Conservation (phyloP, 768 basidiomycete genomes). For the Austroboletus eburneus region DNA sequence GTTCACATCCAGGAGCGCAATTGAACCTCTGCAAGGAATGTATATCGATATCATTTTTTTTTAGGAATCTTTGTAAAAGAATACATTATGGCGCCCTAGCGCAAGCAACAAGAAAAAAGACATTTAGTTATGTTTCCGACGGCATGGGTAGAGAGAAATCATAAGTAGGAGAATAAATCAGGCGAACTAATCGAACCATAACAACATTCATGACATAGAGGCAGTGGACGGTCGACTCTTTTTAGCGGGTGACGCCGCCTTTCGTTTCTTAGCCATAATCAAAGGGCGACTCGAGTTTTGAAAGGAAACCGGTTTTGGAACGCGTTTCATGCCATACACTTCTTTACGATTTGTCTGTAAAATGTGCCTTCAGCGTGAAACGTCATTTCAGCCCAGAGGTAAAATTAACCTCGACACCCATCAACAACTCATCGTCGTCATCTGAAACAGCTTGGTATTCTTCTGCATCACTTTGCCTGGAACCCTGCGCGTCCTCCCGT, state of each 20-base stretch:
- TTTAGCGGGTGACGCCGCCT: constrained; percentile 7
- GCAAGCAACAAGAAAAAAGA: too few relatives aligned
- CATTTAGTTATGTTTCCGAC: constrained; percentile 12
- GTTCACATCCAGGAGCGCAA: constrained; percentile 4
- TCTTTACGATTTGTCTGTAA: constrained; percentile 41
- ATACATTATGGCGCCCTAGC: constrained; percentile 2
- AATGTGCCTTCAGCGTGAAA: constrained; percentile 1
- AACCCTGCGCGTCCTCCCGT: constrained; percentile 14
- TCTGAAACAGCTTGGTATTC: constrained; percentile 28
- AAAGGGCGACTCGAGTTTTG: constrained; percentile 7
- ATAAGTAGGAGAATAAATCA: constrained; percentile 15
- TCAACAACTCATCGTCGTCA: constrained; percentile 59
- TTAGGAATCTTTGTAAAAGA: too few relatives aligned
- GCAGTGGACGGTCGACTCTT: constrained; percentile 7
- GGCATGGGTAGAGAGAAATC: not conserved
- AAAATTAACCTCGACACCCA: constrained; percentile 50
- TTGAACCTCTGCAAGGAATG: constrained; percentile 4
- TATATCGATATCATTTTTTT: too few relatives aligned
- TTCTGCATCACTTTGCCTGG: constrained; percentile 9
- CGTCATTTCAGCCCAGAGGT: constrained; percentile 1
- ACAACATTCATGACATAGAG: constrained; percentile 8
- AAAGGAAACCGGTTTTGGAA: constrained; percentile 1
- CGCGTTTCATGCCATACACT: constrained; percentile 30
- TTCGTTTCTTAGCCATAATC: constrained; percentile 21
- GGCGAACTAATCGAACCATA: not conserved